These are phyloP conservation scores for Actinomortierella ambigua DNA, from an alignment of 371 early-diverging fungal species.

Conservation along the genomic window DNA sequence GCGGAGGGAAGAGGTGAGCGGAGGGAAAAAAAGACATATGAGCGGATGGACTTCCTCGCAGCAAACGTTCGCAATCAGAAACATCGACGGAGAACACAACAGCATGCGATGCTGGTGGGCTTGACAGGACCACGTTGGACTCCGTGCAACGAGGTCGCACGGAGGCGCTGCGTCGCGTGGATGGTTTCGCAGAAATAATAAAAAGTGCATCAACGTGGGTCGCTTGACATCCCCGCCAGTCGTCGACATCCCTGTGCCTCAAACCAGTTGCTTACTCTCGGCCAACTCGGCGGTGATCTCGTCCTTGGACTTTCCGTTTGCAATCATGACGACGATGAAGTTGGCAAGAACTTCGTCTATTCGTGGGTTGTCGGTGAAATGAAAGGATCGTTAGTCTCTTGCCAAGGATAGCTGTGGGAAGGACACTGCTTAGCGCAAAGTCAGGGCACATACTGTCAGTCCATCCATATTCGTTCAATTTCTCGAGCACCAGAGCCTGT, in stretches of 20 bases:
- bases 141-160: not conserved
- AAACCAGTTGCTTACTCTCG: constrained; percentile 23
- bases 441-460: constrained; percentile 36
- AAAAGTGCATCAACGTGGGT: too few species aligned
- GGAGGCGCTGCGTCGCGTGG: not conserved
- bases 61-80: not conserved
- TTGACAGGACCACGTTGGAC: constrained; percentile 2
- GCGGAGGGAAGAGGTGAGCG: not conserved
- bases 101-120: not conserved
- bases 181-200: too few species aligned
- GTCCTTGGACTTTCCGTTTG: constrained; percentile 38
- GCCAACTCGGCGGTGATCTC: constrained; percentile 31
- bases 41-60: not conserved
- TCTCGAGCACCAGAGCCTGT: constrained; percentile 22
- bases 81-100: not conserved
- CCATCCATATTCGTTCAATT: constrained; percentile 41
- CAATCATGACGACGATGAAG: constrained; percentile 46
- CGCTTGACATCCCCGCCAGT: too few species aligned
- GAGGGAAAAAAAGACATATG: not conserved
- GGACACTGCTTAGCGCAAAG: too few species aligned
- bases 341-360: constrained; percentile 41
- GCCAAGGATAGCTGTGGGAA: too few species aligned
- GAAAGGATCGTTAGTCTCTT: not conserved
- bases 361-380: not conserved
- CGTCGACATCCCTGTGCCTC: not conserved